Conservation (phyloP, 2,329 filamentous ascomycete genomes). For the Cytospora piceae region DNA sequence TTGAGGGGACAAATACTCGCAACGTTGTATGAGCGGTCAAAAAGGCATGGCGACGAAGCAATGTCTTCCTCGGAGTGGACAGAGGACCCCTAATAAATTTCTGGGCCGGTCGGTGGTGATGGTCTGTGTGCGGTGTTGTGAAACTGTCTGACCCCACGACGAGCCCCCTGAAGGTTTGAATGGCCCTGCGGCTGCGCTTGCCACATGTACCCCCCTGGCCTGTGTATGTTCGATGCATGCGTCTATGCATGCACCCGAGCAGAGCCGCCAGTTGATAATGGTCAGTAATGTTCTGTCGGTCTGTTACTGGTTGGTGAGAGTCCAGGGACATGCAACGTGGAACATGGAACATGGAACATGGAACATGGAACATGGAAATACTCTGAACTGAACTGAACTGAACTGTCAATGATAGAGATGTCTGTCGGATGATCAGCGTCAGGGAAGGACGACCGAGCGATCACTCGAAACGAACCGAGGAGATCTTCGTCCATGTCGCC, state of each 20-base stretch:
- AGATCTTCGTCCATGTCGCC: no score
- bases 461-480: neutral
- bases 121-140: conserved; percentile 18
- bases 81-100: conserved; percentile 2
- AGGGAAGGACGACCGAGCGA: neutral
- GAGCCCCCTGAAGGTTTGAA: conserved; percentile 18
- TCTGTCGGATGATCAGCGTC: neutral
- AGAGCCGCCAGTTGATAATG: neutral
- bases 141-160: conserved; percentile 13
- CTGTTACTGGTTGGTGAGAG: no score
- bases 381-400: no score
- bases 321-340: no score
- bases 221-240: neutral
- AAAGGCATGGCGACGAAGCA: neutral
- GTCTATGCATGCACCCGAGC: neutral
- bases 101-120: conserved; percentile 17
- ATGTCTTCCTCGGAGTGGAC: neutral
- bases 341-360: neutral
- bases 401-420: no score
- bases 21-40: neutral
- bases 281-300: neutral
- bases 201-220: no score
- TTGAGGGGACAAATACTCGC: neutral
- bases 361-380: neutral
- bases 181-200: conserved; percentile 12